A percentile compares a stretch with the other conserved stretches of the same genome.
phyloP scores from a whole-genome alignment of 177 flowering plant genomes.

The Tripterygium wilfordii region DNA sequence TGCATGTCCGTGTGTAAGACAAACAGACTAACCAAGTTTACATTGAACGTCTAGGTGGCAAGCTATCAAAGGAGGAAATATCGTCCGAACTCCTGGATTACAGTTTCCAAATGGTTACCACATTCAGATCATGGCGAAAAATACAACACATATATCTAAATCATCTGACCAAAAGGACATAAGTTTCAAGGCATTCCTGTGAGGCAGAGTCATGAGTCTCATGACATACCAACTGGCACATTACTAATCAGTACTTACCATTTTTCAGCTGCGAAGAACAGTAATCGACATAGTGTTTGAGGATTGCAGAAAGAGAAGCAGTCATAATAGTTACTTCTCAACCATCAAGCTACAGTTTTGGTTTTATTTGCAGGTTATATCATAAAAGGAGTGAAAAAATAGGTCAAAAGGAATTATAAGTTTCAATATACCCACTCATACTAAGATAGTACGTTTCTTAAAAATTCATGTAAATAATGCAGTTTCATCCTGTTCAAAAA shows the following conservation, averaged over 20 bases:
- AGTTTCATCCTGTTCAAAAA: constrained; percentile 1
- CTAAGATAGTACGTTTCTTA: not conserved
- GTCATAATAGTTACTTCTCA: constrained; percentile 4
- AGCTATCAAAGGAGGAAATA: constrained; percentile 51
- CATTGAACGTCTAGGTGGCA: constrained; percentile 32
- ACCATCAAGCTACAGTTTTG: constrained; percentile 7
- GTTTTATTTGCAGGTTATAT: constrained; percentile 1
- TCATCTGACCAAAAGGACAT: not conserved
- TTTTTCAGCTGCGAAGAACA: constrained; percentile 10
- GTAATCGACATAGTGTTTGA: constrained; percentile 3
- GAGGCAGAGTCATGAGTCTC: not conserved
- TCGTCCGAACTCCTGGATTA: constrained; percentile 55
- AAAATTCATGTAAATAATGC: constrained; percentile 9
- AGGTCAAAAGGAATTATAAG: not conserved
- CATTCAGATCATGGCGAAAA: constrained; percentile 29
- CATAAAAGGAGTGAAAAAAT: not conserved
- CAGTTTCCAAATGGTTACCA: constrained; percentile 59
- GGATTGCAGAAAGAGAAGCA: constrained; percentile 4
- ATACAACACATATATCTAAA: not conserved
- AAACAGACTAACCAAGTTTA: constrained; percentile 7
- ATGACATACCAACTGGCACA: not conserved
- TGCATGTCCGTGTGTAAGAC: not conserved
- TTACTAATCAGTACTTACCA: constrained; percentile 3
- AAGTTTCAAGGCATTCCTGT: not conserved
- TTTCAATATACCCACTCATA: not conserved